Percentiles rank a stretch among this genome's conserved stretches.
These are phyloP conservation scores for Nitzschia sp. DNA, from an alignment of 108 stramenopile genomes.

Conservation along the genomic window DNA sequence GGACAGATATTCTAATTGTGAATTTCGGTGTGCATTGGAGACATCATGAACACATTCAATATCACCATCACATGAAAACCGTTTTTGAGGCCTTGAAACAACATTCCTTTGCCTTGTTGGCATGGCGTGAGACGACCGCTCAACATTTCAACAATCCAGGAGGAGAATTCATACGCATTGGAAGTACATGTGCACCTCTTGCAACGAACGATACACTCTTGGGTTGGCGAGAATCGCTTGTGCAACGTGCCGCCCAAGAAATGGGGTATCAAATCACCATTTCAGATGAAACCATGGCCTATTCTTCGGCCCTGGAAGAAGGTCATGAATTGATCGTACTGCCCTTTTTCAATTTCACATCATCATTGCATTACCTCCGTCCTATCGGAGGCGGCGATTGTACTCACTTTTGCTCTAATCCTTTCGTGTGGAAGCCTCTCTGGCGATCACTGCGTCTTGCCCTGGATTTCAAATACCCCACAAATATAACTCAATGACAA, in stretches of 20 bases:
- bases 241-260: neutral
- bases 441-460: neutral
- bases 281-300: neutral
- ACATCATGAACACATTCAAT: neutral
- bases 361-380: neutral
- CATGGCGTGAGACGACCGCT: neutral
- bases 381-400: neutral
- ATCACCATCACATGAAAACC: neutral
- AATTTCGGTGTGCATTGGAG: neutral
- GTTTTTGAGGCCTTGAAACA: neutral
- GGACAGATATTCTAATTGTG: neutral
- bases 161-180: neutral
- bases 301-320: neutral
- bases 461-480: neutral
- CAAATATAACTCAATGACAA: too few relatives aligned
- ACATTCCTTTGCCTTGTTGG: neutral
- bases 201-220: neutral
- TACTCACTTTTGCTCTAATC: neutral
- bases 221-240: neutral
- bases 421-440: neutral
- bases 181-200: neutral
- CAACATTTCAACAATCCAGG: neutral
- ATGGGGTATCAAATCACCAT: neutral
- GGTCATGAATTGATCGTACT: neutral
- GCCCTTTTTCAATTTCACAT: neutral